Evolutionary conservation across 177 flowering plant genomes (phyloP).

Genomic region (Tripterygium wilfordii): DNA sequence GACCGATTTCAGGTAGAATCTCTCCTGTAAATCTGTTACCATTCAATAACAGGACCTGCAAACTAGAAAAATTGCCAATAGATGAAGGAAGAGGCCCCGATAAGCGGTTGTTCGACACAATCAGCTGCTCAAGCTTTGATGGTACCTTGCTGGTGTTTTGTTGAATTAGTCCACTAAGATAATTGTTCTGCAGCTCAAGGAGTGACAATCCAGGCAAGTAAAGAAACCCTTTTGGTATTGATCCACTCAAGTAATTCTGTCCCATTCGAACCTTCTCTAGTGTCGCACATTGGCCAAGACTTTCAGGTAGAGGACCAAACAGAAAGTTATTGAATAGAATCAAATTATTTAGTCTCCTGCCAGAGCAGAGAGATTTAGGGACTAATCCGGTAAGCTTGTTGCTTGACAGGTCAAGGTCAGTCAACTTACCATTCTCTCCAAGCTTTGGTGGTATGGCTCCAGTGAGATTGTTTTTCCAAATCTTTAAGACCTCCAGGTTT

Average conservation of each 20-base stretch:
- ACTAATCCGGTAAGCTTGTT: slow-evolving; percentile 74
- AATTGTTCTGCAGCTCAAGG: slow-evolving; percentile 61
- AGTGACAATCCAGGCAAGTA: slow-evolving; percentile 53
- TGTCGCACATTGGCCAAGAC: slow-evolving; percentile 49
- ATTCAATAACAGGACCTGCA: slow-evolving; percentile 45
- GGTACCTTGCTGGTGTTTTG: slow-evolving; percentile 22
- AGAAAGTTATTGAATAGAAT: slow-evolving; percentile 61
- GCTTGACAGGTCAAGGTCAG: slow-evolving; percentile 54
- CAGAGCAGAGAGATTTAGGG: slow-evolving; percentile 53
- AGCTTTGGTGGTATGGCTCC: slow-evolving; percentile 64
- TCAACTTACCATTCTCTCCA: slow-evolving; percentile 49
- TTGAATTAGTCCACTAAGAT: slow-evolving; percentile 38
- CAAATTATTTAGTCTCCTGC: slow-evolving; percentile 38
- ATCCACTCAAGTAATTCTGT: slow-evolving; percentile 56
- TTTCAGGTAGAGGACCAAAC: slow-evolving; percentile 61
- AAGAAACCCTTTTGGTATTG: slow-evolving; percentile 51
- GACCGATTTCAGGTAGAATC: slow-evolving; percentile 47
- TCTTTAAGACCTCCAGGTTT: slow-evolving; percentile 47
- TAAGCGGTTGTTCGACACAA: slow-evolving; percentile 53
- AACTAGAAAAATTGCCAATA: slow-evolving; percentile 44
- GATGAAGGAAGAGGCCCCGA: slow-evolving; percentile 51
- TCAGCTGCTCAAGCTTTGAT: slow-evolving; percentile 41
- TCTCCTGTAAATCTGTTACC: slow-evolving; percentile 51
- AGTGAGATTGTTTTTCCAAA: slow-evolving; percentile 76
- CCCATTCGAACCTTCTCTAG: slow-evolving; percentile 54